Base-by-base conservation (phyloP, 306 rosid species). In the Quercus rubra region DNA sequence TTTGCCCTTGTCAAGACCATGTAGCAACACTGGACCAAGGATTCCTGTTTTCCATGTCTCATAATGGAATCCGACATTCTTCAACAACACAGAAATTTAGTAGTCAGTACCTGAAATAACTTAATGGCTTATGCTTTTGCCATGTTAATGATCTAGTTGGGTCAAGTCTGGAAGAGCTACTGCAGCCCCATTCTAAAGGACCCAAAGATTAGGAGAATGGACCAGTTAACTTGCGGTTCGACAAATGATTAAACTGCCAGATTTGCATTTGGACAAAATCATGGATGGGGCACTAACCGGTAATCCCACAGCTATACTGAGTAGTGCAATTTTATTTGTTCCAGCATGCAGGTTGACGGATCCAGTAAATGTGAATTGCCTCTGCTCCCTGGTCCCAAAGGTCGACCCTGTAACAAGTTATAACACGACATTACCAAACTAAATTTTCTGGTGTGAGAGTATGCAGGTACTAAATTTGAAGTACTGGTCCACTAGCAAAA, bases 301-400 rank as follows among this genome's bases (percentile, higher is more conserved):
- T 69, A 95, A 88, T 88, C 99, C 99, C 73, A 91, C 96, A 70
- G 99, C 91, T 51, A 93, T 77, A 75, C 98, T 95, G 57, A 95
- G 98, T 57, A 95, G 90, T 74, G 99, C 88, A 77, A 95, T 88
- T 87, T 79, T 49, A 12, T 49, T 49, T 49, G 17, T 49, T 49
- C 54, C 54, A 13, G 54, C 54, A 49, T 49, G 54, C 54, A 49
- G 54, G 17, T 49, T 49, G 54, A 49, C 5, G 5, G 94, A 89
- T 27, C 89, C 93, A 21, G 90, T 85, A 76, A 86, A 93, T 55
- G 96, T 88, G 78, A 86, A 93, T 82, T 92, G 87, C 82, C 88
- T 89, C 28, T 87, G 85, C 68, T 89, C 90, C 79, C 81, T 89
- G 49, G 89, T 86, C 74, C 99, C 99, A 51, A 89, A 93, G 62